These are phyloP conservation scores for Flaveria bidentis DNA, from an alignment of 129 eudicot genomes.

Conservation along the genomic window DNA sequence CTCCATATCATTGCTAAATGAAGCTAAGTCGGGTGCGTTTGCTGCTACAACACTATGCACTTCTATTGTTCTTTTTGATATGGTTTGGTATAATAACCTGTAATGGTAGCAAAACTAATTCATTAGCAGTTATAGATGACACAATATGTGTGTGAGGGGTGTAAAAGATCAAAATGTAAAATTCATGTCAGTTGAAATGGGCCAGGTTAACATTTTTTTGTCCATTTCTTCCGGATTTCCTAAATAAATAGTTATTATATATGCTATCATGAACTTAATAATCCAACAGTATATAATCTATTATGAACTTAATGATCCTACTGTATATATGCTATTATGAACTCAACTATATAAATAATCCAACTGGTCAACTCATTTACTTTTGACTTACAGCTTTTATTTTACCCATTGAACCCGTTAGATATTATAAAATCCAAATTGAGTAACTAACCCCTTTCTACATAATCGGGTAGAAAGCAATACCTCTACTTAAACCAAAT, in stretches of 20 bases:
- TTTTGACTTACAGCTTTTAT: background rate
- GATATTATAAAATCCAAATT: background rate
- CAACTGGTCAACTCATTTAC: background rate
- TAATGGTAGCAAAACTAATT: slow-evolving; percentile 11
- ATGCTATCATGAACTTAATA: background rate
- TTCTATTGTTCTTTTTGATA: slow-evolving; percentile 74
- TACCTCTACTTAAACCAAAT: background rate
- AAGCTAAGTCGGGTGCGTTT: slow-evolving; percentile 67
- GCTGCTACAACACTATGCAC: slow-evolving; percentile 83
- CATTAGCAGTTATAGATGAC: background rate
- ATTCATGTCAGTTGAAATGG: background rate
- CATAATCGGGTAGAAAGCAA: background rate
- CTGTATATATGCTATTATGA: no score
- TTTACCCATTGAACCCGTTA: background rate
- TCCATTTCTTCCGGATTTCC: background rate
- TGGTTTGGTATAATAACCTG: slow-evolving; percentile 82
- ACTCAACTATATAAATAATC: background rate
- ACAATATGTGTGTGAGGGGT: background rate
- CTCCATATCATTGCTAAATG: slow-evolving; percentile 71
- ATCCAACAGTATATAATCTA: background rate
- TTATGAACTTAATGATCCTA: background rate
- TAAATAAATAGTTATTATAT: background rate
- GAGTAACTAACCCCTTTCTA: background rate
- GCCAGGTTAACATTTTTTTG: no score
- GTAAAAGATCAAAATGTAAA: background rate